Evolutionary conservation across 1,284 basidiomycete species (phyloP).

Genomic region (Papiliotrema laurentii): DNA sequence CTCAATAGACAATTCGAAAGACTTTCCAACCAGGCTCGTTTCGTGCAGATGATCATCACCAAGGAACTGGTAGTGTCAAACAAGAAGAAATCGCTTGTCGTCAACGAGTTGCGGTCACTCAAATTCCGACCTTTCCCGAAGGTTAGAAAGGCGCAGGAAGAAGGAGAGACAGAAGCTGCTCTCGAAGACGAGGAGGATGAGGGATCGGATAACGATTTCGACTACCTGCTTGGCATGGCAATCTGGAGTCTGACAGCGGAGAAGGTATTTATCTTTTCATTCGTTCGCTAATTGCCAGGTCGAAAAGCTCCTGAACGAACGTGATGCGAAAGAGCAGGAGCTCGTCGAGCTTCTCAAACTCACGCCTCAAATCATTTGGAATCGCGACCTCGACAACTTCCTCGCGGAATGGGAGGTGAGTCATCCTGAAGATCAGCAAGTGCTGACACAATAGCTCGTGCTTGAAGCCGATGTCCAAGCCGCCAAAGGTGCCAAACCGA

Average conservation of each 20-base stretch:
- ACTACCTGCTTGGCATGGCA: slow-evolving; percentile 92
- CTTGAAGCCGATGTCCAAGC: slow-evolving; percentile 55
- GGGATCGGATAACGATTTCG: slow-evolving; percentile 67
- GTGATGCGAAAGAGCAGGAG: slow-evolving; percentile 77
- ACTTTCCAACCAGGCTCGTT: slow-evolving; percentile 91
- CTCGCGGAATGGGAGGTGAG: slow-evolving; percentile 77
- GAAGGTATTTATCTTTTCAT: slow-evolving; percentile 57
- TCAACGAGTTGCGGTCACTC: slow-evolving; percentile 73
- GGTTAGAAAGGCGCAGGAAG: slow-evolving; percentile 59
- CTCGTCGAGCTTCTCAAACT: slow-evolving; percentile 73
- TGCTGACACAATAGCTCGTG: slow-evolving; percentile 50
- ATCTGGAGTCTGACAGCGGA: slow-evolving; percentile 94
- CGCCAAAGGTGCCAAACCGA: slow-evolving; percentile 68
- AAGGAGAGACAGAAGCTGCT: slow-evolving; percentile 65
- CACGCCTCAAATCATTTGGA: slow-evolving; percentile 84
- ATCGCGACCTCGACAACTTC: slow-evolving; percentile 80
- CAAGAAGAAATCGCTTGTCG: slow-evolving; percentile 83
- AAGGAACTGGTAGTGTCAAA: slow-evolving; percentile 86
- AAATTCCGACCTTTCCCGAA: slow-evolving; percentile 85
- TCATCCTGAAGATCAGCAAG: slow-evolving; percentile 11
- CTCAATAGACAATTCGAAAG: slow-evolving; percentile 78
- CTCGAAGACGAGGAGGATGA: slow-evolving; percentile 56
- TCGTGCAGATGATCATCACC: slow-evolving; percentile 92
- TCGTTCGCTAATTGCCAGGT: slow-evolving; percentile 56
- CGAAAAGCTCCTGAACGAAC: slow-evolving; percentile 75